Conservation (phyloP, 768 basidiomycete genomes). For the Chalciporus chontae region DNA sequence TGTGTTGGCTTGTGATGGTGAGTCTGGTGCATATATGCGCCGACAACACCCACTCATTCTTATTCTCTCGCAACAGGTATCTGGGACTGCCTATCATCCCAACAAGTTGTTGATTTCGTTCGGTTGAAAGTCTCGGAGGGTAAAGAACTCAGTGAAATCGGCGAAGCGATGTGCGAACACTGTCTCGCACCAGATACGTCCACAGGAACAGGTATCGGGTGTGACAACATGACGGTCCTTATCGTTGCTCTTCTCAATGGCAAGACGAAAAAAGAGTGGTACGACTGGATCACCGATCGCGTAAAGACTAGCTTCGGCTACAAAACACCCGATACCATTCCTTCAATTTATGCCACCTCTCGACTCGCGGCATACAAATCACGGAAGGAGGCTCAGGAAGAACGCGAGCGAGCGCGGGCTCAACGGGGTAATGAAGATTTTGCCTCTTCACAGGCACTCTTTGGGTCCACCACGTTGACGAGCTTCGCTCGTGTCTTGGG, state of each 20-base stretch:
- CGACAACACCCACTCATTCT: constrained; percentile 1
- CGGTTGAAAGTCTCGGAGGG: constrained; percentile 79
- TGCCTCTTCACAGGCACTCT: constrained; percentile 21
- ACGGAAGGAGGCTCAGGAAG: constrained; percentile 55
- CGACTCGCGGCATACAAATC: constrained; percentile 63
- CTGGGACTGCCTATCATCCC: constrained; percentile 95
- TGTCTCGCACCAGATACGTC: constrained; percentile 94
- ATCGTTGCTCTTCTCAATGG: constrained; percentile 86
- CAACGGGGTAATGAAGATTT: constrained; percentile 35
- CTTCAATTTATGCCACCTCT: constrained; percentile 69
- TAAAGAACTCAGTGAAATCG: constrained; percentile 76
- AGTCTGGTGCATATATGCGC: constrained; percentile 16
- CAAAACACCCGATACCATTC: constrained; percentile 68
- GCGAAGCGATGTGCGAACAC: constrained; percentile 86
- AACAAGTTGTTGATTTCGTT: constrained; percentile 88
- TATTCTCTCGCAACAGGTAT: constrained; percentile 59
- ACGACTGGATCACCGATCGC: constrained; percentile 80
- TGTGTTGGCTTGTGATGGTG: constrained; percentile 96
- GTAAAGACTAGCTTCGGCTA: constrained; percentile 75
- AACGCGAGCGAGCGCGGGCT: constrained; percentile 38
- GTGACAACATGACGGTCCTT: constrained; percentile 98
- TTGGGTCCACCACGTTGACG: constrained; percentile 38
- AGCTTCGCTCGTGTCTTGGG: constrained; percentile 56
- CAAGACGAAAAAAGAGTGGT: constrained; percentile 90
- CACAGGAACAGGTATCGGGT: constrained; percentile 89